Percentiles rank a stretch among this genome's conserved stretches.
These are phyloP conservation scores for Botryotinia calthae DNA, from an alignment of 2,329 filamentous ascomycete genomes.

Conservation along the genomic window DNA sequence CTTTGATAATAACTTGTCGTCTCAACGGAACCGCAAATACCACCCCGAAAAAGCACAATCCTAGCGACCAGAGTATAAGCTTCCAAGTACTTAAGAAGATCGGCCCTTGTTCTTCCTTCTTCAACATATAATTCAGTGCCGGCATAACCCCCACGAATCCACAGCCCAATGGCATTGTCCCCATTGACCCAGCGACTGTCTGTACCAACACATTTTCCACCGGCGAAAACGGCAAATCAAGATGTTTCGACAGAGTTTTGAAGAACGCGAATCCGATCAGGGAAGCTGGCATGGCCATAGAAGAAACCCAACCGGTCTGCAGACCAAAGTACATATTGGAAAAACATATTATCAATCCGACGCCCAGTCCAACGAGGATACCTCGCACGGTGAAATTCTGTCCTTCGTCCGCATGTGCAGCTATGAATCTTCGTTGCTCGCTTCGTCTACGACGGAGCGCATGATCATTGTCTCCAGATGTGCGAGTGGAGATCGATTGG, in stretches of 20 bases:
- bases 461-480: conserved; percentile 19
- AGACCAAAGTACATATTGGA: conserved; percentile 99
- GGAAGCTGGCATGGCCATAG: conserved; percentile 96
- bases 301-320: conserved; percentile 76
- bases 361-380: conserved; percentile 72
- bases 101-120: conserved; percentile 73
- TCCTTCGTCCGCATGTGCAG: conserved; percentile 36
- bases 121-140: conserved; percentile 82
- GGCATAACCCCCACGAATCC: conserved; percentile 95
- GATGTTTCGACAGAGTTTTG: conserved; percentile 68
- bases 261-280: conserved; percentile 95
- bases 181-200: conserved; percentile 91
- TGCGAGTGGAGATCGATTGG: conserved; percentile 31
- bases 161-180: conserved; percentile 93
- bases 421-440: conserved; percentile 35
- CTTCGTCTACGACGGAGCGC: conserved; percentile 31
- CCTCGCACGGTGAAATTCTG: conserved; percentile 84
- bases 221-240: conserved; percentile 81
- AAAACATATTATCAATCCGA: conserved; percentile 90
- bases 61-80: conserved; percentile 85
- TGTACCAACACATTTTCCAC: conserved; percentile 97
- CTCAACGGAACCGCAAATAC: conserved; percentile 91
- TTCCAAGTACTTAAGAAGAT: conserved; percentile 70
- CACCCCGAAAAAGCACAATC: conserved; percentile 93
- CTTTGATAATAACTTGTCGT: conserved; percentile 86